These are phyloP conservation scores for Phytopythium ostracodes DNA, from an alignment of 352 stramenopile genomes.

Conservation along the genomic window DNA sequence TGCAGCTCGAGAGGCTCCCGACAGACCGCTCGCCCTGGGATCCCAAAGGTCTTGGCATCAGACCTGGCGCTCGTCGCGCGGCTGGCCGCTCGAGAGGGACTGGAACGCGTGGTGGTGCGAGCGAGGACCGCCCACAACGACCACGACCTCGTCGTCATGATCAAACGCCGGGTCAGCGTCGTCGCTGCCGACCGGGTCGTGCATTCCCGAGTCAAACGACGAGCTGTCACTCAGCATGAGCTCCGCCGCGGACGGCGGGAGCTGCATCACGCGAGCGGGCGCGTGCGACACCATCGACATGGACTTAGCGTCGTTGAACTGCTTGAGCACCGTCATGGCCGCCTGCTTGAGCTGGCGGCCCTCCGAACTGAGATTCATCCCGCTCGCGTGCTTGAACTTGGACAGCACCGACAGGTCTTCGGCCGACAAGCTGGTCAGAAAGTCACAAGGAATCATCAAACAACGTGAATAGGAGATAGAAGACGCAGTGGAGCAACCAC, in stretches of 20 bases:
- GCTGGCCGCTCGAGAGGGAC: constrained; percentile 3
- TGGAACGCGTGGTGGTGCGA: constrained; percentile 4
- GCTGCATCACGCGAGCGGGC: constrained; percentile 10
- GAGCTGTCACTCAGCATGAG: constrained; percentile 8
- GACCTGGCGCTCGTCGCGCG: constrained; percentile 5
- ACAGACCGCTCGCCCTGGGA: background rate
- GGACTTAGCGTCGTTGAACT: constrained; percentile 22
- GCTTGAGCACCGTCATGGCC: constrained; percentile 41
- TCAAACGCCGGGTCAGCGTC: constrained; percentile 1
- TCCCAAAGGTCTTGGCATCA: background rate
- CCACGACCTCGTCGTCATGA: constrained; percentile 6
- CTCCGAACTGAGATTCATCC: constrained; percentile 55
- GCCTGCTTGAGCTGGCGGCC: constrained; percentile 56
- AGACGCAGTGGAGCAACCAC: background rate
- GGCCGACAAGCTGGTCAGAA: constrained; percentile 21
- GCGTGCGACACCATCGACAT: constrained; percentile 28
- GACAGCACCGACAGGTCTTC: constrained; percentile 46
- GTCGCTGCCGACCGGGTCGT: constrained; percentile 13
- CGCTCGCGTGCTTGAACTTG: constrained; percentile 61
- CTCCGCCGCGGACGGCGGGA: constrained; percentile 8
- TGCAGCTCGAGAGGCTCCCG: background rate
- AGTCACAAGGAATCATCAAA: constrained; percentile 2
- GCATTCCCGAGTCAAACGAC: constrained; percentile 22
- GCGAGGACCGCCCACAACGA: constrained; percentile 1
- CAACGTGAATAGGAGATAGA: background rate